Base-by-base conservation (phyloP, 768 basidiomycete species). In the Tylopilus felleus region DNA sequence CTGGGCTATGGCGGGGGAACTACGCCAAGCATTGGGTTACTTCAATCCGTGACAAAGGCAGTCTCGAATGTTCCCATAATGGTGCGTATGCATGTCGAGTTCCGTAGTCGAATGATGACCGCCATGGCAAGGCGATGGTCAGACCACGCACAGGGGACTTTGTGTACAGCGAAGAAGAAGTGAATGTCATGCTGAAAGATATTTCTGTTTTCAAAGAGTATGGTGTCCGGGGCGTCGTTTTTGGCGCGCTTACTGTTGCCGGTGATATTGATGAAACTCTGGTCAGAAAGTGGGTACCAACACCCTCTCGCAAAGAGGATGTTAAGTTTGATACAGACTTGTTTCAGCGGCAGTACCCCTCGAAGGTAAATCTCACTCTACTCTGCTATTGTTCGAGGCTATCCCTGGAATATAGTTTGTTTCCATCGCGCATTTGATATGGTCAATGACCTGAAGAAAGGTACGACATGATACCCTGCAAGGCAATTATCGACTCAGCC, bases 351-450 rank as follows among this genome's bases (percentile, higher is more conserved):
- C 85, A 36, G 59, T 73, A 19, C 83, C 86, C 4, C 60, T 85
- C 40, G 80, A 90, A 79, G 82, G 89, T 86, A 47, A 53, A 14
- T 33, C 62, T 45, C 48, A 2, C 36, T 25, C 25, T 43, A 33
- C 6, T 6, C 27, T 49, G 9, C 16, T 38, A 41, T 31, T 13
- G n/a, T 35, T 36, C 40, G 16, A 50, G 29, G 23, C 33, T 36
- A 33, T 39, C 35, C 40, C 52, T 46, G 29, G 35, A n/a, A 23
- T 47, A 22, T 43, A 90, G 89, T 87, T 40, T 88, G 86, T 59
- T 90, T 90, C 66, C 88, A 90, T 63, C 75, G 88, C 51, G 89
- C 88, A 28, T 84, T 90, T 57, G 90, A 91, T 60, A 83, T 92
- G 86, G 79, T 81, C 14, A 66, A 67, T 46, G 76, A 85, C 59